A percentile compares a stretch with the other conserved stretches of the same genome.
These are phyloP conservation scores for Marasmius oreades DNA, from an alignment of 1,284 basidiomycete genomes.

Conservation along the genomic window DNA sequence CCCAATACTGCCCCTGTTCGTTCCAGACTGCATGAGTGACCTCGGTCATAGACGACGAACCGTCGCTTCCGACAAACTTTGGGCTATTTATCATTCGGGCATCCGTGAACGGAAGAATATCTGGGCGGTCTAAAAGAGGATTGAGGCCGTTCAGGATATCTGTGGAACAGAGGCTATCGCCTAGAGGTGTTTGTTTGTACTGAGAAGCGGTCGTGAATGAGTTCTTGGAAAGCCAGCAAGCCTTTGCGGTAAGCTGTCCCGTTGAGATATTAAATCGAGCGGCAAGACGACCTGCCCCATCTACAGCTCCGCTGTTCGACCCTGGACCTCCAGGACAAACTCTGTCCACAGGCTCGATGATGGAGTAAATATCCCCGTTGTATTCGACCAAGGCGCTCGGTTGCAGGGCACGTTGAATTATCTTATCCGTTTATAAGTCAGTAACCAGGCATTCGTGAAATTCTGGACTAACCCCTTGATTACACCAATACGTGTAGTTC, in stretches of 20 bases:
- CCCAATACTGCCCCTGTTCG: background rate
- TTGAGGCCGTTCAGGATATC: background rate
- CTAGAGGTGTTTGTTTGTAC: background rate
- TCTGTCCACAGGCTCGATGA: constrained; percentile 5
- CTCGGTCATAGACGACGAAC: background rate
- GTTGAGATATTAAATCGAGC: background rate
- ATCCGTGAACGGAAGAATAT: constrained; percentile 1
- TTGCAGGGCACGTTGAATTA: constrained; percentile 6
- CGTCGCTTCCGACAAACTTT: constrained; percentile 6
- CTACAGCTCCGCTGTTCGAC: background rate
- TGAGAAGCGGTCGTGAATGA: background rate
- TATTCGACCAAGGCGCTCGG: constrained; percentile 2
- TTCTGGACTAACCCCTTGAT: background rate
- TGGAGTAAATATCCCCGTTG: background rate
- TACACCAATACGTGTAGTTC: constrained; percentile 8
- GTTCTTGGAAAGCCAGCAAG: constrained; percentile 4
- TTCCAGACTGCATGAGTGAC: constrained; percentile 7
- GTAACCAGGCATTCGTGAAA: background rate
- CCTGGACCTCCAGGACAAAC: background rate
- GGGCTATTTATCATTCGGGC: background rate
- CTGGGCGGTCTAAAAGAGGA: background rate
- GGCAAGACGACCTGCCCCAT: constrained; percentile 5
- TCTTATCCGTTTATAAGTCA: background rate
- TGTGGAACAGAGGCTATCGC: background rate
- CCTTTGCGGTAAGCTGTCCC: background rate